Percentiles rank a stretch among this genome's conserved stretches.
These are phyloP conservation scores for Fennellomyces sp. DNA, from an alignment of 371 early-diverging fungal species.

Conservation along the genomic window DNA sequence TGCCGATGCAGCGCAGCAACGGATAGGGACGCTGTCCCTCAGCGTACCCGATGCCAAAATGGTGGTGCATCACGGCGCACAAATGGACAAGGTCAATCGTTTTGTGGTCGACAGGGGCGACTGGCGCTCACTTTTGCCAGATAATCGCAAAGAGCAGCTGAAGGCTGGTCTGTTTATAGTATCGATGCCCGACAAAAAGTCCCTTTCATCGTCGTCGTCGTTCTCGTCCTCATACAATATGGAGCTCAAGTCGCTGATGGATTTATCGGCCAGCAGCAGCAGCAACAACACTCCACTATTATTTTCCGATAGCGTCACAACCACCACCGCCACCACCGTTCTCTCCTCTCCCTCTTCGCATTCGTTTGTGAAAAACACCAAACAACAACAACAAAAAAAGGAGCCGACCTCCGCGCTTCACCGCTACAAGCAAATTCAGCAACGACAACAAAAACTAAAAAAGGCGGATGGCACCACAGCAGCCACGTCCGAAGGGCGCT, in stretches of 20 bases:
- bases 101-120: slow-evolving; percentile 47
- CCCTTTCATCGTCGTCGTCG: neutral
- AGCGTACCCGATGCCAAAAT: slow-evolving; percentile 40
- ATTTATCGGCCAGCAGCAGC: neutral
- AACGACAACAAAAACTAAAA: slow-evolving; percentile 8
- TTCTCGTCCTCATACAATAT: slow-evolving; percentile 1
- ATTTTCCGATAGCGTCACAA: slow-evolving; percentile 20
- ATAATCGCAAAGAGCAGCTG: slow-evolving; percentile 25
- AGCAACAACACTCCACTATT: slow-evolving; percentile 19
- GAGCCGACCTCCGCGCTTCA: slow-evolving; percentile 2
- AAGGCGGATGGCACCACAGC: neutral
- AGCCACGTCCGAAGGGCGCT: neutral
- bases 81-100: slow-evolving; percentile 38
- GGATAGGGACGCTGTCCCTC: slow-evolving; percentile 19
- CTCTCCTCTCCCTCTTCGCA: slow-evolving; percentile 17
- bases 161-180: slow-evolving; percentile 47
- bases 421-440: slow-evolving; percentile 9
- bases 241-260: slow-evolving; percentile 13
- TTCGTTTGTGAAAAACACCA: slow-evolving; percentile 10
- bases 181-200: slow-evolving; percentile 40
- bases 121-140: slow-evolving; percentile 27
- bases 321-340: slow-evolving; percentile 14
- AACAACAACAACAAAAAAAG: neutral
- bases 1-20: slow-evolving; percentile 9
- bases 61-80: slow-evolving; percentile 36